phyloP scores from a whole-genome alignment of 208 protist species.

The Porcisia hertigi region DNA sequence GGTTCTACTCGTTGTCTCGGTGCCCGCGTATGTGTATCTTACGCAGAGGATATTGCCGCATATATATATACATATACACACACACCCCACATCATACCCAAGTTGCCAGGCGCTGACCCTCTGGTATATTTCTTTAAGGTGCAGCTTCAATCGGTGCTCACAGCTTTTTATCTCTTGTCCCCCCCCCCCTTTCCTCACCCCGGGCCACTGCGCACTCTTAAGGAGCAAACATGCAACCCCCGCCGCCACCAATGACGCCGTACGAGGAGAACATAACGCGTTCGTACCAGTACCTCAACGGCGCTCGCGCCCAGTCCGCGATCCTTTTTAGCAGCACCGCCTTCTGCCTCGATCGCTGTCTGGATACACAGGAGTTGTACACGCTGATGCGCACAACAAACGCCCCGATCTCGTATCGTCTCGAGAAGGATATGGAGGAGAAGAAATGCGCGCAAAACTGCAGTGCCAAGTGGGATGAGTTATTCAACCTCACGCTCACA shows the following conservation, averaged over 20 bases:
- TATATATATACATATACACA: background rate
- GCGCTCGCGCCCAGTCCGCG: slow-evolving; percentile 51
- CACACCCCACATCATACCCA: too few species aligned
- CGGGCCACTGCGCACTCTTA: background rate
- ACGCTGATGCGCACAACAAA: slow-evolving; percentile 79
- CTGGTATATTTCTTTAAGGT: background rate
- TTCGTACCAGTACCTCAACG: slow-evolving; percentile 64
- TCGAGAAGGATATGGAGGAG: slow-evolving; percentile 81
- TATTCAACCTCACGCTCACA: slow-evolving; percentile 44
- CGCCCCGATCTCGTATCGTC: slow-evolving; percentile 75
- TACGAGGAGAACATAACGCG: slow-evolving; percentile 75
- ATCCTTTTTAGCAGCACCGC: slow-evolving; percentile 53
- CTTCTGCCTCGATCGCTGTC: slow-evolving; percentile 81
- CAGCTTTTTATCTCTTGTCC: background rate
- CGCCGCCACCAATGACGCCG: slow-evolving; percentile 59
- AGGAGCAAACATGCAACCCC: slow-evolving; percentile 48
- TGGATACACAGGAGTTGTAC: slow-evolving; percentile 89
- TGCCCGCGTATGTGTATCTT: background rate
- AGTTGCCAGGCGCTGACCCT: background rate
- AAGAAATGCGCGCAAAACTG: slow-evolving; percentile 85
- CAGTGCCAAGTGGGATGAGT: slow-evolving; percentile 73
- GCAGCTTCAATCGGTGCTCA: background rate
- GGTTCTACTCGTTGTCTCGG: too few species aligned
- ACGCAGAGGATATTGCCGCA: background rate
- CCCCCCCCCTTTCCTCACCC: too few species aligned